Evolutionary conservation across 2,329 filamentous ascomycete genomes (phyloP).

Genomic region (Sporothrix pallida): DNA sequence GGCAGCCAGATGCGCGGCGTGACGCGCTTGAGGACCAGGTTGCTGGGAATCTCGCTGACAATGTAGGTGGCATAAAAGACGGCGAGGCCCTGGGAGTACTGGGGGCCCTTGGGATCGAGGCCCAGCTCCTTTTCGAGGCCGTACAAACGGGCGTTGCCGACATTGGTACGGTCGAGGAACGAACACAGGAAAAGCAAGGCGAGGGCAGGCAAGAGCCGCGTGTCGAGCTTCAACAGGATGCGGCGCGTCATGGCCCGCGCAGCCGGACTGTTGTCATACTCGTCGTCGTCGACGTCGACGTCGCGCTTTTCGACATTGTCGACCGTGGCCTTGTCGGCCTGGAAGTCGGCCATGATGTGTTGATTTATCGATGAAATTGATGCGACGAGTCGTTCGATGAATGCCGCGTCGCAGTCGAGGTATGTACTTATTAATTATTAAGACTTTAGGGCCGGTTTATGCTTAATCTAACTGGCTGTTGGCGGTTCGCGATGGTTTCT

Average conservation of each 20-base stretch:
- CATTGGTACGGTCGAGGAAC: conserved; percentile 71
- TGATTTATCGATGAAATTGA: not conserved
- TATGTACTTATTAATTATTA: too few species aligned
- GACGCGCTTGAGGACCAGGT: conserved; percentile 66
- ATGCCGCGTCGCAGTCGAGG: not conserved
- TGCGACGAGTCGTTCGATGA: not conserved
- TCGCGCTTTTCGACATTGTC: conserved; percentile 50
- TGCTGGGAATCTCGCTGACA: conserved; percentile 66
- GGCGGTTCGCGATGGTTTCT: too few species aligned
- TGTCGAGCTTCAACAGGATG: conserved; percentile 61
- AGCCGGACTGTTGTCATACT: not conserved
- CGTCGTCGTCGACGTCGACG: not conserved
- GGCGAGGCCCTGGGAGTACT: conserved; percentile 68
- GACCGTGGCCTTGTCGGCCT: conserved; percentile 40
- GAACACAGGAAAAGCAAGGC: conserved; percentile 69
- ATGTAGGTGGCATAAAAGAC: conserved; percentile 71
- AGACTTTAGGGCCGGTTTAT: too few species aligned
- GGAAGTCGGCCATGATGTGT: conserved; percentile 7
- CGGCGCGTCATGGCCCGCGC: conserved; percentile 46
- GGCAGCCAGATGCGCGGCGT: conserved; percentile 67
- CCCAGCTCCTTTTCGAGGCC: conserved; percentile 63
- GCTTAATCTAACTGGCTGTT: too few species aligned
- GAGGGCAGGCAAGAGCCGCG: conserved; percentile 67
- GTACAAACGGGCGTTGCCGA: conserved; percentile 72
- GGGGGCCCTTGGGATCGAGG: conserved; percentile 63